These are phyloP conservation scores for Combretum micranthum DNA, from an alignment of 345 rosid genomes.

Conservation along the genomic window DNA sequence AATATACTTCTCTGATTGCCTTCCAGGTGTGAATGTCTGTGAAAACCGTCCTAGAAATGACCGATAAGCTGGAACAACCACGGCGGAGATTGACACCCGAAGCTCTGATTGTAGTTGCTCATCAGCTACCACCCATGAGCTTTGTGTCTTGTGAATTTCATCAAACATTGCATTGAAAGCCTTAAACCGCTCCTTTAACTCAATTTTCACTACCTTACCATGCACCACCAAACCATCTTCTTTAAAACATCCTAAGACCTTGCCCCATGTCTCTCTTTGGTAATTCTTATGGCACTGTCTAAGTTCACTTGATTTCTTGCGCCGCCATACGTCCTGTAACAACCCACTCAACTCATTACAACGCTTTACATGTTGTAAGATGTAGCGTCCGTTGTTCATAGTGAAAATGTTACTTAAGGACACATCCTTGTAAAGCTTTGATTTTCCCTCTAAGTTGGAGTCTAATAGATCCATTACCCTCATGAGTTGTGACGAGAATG, in stretches of 20 bases:
- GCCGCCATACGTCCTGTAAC: constrained; percentile 69
- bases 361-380: constrained; percentile 69
- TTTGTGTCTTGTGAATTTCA: constrained; percentile 84
- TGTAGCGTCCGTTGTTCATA: constrained; percentile 99
- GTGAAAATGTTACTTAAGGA: constrained; percentile 68
- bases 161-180: constrained; percentile 77
- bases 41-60: constrained; percentile 71
- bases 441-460: constrained; percentile 46
- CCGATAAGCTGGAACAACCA: constrained; percentile 77
- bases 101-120: constrained; percentile 93
- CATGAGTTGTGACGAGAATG: constrained; percentile 47
- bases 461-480: constrained; percentile 69
- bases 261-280: constrained; percentile 82
- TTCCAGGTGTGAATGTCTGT: constrained; percentile 63
- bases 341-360: constrained; percentile 51
- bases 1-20: constrained; percentile 82
- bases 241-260: constrained; percentile 54
- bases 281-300: constrained; percentile 73
- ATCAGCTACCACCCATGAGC: constrained; percentile 78
- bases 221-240: constrained; percentile 61
- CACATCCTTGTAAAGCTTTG: constrained; percentile 65
- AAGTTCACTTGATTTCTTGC: constrained; percentile 64
- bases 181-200: constrained; percentile 83
- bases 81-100: constrained; percentile 71
- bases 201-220: constrained; percentile 72